phyloP scores from a whole-genome alignment of 164 flowering plant genomes.

The Berberis thunbergii region DNA sequence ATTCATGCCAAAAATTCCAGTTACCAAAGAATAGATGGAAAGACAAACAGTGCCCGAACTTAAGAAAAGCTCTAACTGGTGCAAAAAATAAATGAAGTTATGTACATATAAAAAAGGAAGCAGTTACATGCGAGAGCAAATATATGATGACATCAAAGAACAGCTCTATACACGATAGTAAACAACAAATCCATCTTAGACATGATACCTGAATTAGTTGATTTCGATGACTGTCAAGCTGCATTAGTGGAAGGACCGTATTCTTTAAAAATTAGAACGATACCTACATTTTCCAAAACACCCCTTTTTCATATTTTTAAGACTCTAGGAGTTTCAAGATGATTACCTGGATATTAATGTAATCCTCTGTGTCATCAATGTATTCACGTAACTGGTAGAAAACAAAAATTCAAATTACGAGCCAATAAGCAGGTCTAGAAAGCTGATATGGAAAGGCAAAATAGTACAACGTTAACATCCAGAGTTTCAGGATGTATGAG shows the following conservation, averaged over 20 bases:
- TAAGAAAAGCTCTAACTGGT: constrained; percentile 84
- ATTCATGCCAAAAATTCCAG: constrained; percentile 92
- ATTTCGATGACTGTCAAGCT: constrained; percentile 97
- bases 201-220: constrained; percentile 83
- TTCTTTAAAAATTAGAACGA: constrained; percentile 1
- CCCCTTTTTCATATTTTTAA: background rate
- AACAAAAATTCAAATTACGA: background rate
- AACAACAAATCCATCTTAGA: background rate
- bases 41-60: constrained; percentile 81
- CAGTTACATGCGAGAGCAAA: background rate
- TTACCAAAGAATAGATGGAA: constrained; percentile 71
- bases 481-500: too few species aligned
- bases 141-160: background rate
- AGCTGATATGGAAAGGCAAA: background rate
- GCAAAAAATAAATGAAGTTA: background rate
- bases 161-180: background rate
- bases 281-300: background rate
- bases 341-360: constrained; percentile 91
- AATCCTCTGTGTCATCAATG: constrained; percentile 96
- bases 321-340: background rate
- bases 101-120: background rate
- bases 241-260: constrained; percentile 19
- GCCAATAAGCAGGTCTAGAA: background rate
- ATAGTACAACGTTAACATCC: background rate
- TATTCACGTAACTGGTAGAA: constrained; percentile 69